A percentile compares a stretch with the other conserved stretches of the same genome.
These are phyloP conservation scores for Heritiera littoralis DNA, from an alignment of 345 rosid genomes.

Conservation along the genomic window DNA sequence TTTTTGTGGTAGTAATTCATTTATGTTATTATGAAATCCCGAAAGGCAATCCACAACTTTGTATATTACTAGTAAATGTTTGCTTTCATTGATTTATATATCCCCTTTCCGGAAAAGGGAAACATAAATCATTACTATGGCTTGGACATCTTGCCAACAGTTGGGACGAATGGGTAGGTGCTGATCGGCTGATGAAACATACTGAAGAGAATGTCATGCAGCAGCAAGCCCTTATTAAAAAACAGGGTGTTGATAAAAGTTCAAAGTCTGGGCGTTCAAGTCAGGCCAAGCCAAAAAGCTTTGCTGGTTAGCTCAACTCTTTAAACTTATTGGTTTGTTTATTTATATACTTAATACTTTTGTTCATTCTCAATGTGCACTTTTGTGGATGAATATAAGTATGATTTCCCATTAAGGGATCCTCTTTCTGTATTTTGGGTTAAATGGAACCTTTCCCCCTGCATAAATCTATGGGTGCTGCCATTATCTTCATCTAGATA, in stretches of 20 bases:
- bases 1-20: background rate
- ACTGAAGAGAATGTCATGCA: constrained; percentile 66
- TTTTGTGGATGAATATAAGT: background rate
- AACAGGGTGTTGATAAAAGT: constrained; percentile 61
- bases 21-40: background rate
- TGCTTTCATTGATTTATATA: constrained; percentile 38
- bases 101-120: constrained; percentile 35
- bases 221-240: constrained; percentile 63
- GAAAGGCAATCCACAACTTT: constrained; percentile 13
- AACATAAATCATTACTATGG: constrained; percentile 37
- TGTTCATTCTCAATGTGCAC: constrained; percentile 1
- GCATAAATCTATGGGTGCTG: background rate
- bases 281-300: constrained; percentile 61
- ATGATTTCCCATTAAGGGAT: background rate
- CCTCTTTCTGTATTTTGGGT: constrained; percentile 7
- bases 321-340: constrained; percentile 14
- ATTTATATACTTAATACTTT: constrained; percentile 2
- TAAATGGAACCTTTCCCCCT: background rate
- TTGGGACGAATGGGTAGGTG: constrained; percentile 97
- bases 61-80: constrained; percentile 18
- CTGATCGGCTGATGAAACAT: constrained; percentile 64
- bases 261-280: constrained; percentile 62
- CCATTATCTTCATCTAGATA: background rate
- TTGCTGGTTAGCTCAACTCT: constrained; percentile 46
- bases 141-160: constrained; percentile 64